phyloP scores from a whole-genome alignment of 163 green algal genomes.

The Botryococcus braunii region DNA sequence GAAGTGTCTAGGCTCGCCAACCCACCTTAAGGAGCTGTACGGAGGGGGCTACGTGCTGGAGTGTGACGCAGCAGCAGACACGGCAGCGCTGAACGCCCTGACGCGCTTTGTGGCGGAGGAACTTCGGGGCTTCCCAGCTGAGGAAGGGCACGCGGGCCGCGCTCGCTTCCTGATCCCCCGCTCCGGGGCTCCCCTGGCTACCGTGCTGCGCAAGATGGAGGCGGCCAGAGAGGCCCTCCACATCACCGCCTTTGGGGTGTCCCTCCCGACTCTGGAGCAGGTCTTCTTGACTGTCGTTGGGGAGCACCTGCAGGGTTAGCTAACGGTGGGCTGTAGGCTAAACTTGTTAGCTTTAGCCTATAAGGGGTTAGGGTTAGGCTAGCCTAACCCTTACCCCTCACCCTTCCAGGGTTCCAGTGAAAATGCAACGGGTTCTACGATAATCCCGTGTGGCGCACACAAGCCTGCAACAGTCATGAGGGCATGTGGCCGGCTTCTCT shows the following conservation, averaged over 20 bases:
- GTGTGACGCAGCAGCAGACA: constrained; percentile 1
- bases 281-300: constrained; percentile 3
- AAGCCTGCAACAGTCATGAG: no score
- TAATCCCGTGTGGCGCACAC: no score
- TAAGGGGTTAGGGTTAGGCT: no score
- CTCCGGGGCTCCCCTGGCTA: no score
- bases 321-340: no score
- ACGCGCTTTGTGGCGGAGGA: background rate
- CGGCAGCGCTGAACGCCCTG: background rate
- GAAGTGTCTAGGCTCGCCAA: constrained; percentile 49
- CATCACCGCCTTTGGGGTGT: constrained; percentile 1
- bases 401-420: no score
- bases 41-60: constrained; percentile 69
- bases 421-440: no score
- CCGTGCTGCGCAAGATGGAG: background rate
- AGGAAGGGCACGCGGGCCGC: background rate
- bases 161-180: no score
- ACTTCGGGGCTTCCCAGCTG: background rate
- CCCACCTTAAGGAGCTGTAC: constrained; percentile 78
- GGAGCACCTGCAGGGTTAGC: background rate
- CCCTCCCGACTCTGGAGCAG: constrained; percentile 9
- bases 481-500: no score
- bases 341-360: no score
- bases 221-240: background rate
- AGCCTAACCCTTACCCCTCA: no score